These are phyloP conservation scores for Fraxinus albicans DNA, from an alignment of 305 asterid species.

Conservation along the genomic window DNA sequence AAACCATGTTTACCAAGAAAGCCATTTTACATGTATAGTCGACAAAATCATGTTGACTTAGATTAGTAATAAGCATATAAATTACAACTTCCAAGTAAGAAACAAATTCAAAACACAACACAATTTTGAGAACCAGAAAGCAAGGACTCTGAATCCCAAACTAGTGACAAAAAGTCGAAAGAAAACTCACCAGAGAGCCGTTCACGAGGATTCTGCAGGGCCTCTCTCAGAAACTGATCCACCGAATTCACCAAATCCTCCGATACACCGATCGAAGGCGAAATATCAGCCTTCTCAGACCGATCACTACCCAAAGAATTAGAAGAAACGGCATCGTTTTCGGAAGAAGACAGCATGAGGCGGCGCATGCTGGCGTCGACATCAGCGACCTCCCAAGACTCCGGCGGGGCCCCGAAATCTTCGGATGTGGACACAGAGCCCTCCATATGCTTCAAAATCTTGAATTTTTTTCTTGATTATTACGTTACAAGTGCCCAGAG, in stretches of 20 bases:
- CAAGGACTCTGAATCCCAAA: background rate
- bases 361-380: conserved; percentile 75
- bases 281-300: conserved; percentile 50
- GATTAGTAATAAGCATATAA: background rate
- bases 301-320: conserved; percentile 24
- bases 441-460: conserved; percentile 49
- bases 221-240: conserved; percentile 93
- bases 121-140: background rate
- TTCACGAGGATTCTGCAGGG: conserved; percentile 97
- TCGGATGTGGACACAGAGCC: conserved; percentile 51
- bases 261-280: conserved; percentile 26
- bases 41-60: background rate
- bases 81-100: background rate
- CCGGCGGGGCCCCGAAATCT: conserved; percentile 62
- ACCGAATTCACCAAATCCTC: conserved; percentile 71
- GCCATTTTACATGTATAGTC: background rate
- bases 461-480: conserved; percentile 16
- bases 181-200: conserved; percentile 73
- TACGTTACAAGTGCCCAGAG: conserved; percentile 27
- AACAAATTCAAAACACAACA: background rate
- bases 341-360: conserved; percentile 60
- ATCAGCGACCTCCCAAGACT: conserved; percentile 94
- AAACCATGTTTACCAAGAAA: background rate
- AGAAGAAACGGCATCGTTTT: conserved; percentile 18
- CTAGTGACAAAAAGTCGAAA: background rate